Evolutionary conservation across 805 yeast genomes (phyloP), one percentile per base, ranked within the genome.

Genomic region (Saccharomycopsis malanga): DNA sequence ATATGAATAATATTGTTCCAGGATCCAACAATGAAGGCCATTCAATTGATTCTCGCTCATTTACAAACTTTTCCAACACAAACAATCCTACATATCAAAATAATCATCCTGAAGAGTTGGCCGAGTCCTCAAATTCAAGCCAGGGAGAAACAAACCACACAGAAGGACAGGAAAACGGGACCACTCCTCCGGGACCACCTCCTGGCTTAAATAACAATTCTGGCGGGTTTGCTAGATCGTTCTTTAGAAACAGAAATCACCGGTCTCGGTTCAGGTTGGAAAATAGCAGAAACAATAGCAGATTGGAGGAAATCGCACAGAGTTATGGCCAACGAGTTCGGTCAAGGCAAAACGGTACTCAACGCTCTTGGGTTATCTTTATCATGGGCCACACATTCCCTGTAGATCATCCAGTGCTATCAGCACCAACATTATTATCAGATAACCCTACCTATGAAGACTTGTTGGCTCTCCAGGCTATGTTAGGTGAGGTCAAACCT

Each of bases 341-440:
- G 17, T 32, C 36, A 12, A 7, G 36, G 17, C 6, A 32, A 14
- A 39, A 30, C 14, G 32, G 39, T 25, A 5, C 46, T 14, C 65
- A 67, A 34, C 62, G 77, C 24, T 72, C 79, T 1, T 78, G 83
- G 84, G 70, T 77, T n/a, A 74, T 79, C 21, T 75, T 76, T 43
- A 81, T 78, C 5, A 69, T 77, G 63, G 83, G 83, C 0, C 80
- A 79, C 35, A 61, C 72, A 12, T 78, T 74, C 53, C 68, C 74
- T 2, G 61, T 61, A 36, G 61, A 69, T 46, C 79, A 75, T 55
- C 79, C 79, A 4, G 57, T 74, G 6, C 61, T 74, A 30, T 58
- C 68, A 1, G 74, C 77, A 1, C 75, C 76, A 4, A 62, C 75
- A 2, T 53, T 74, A 39, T 61, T 71, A 56, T 66, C 73, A 2